phyloP scores from a whole-genome alignment of 73 alveolate genomes.

The Blepharisma stoltei region DNA sequence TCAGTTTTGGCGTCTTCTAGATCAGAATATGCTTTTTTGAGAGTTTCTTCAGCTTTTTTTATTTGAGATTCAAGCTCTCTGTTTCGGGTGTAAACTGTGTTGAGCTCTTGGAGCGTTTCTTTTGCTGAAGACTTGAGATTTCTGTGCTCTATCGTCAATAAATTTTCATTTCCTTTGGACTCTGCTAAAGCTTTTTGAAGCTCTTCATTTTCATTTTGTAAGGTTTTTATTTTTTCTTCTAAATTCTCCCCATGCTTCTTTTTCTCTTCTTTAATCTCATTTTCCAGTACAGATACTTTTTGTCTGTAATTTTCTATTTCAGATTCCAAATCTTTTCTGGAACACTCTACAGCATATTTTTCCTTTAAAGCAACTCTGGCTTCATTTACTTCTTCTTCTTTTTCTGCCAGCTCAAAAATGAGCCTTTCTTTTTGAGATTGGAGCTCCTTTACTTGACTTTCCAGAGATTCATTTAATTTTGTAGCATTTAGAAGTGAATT shows the following conservation, averaged over 20 bases:
- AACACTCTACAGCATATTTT: constrained; percentile 7
- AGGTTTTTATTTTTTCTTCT: background rate
- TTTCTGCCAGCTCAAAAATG: background rate
- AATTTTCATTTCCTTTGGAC: background rate
- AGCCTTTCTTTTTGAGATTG: constrained; percentile 12
- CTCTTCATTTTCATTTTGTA: background rate
- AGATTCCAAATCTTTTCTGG: background rate
- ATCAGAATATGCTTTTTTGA: background rate
- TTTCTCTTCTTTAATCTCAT: background rate
- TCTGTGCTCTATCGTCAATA: background rate
- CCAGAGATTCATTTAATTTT: background rate
- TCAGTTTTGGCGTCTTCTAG: constrained; percentile 25
- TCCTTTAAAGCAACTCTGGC: constrained; percentile 8
- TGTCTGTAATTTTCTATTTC: background rate
- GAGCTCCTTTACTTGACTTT: background rate
- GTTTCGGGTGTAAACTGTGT: background rate
- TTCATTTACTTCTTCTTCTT: constrained; percentile 22
- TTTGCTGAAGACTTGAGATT: background rate
- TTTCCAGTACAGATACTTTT: background rate
- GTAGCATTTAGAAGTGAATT: background rate
- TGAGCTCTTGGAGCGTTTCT: background rate
- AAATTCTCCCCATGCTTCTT: background rate
- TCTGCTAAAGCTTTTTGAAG: background rate
- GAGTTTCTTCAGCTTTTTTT: background rate
- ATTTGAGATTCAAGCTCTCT: background rate